Base-by-base conservation (phyloP, 306 rosid genomes). In the Quercus parvula region DNA sequence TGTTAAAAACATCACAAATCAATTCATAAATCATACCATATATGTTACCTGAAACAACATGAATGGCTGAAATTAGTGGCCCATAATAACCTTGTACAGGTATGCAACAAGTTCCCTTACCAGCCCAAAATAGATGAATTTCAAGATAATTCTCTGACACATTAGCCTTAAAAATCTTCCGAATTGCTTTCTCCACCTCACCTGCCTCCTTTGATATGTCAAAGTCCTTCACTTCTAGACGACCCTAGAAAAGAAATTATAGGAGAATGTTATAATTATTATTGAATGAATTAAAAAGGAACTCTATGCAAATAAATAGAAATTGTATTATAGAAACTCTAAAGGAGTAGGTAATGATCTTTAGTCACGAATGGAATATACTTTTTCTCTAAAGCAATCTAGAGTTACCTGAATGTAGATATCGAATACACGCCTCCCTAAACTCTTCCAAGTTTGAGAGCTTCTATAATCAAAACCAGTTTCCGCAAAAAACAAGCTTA, bases 101-200 rank as follows among this genome's bases (percentile, higher is more conserved):
- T 62, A 89, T 77, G 76, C 97, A 91, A 41, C 97, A 91, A 49
- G 94, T 91, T 25, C 97, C 97, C 77, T 93, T 93, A 61, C 98
- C 97, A 25, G 94, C 97, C 98, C 97, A 91, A 78, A 91, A 85
- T 31, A 93, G 90, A 85, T 93, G 98, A 66, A 93, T 83, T 80
- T 91, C 98, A 25, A 93, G 59, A 84, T 70, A 80, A 77, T 87
- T 93, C 81, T 88, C 85, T 52, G 89, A 75, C 30, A 93, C 96
- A 24, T 28, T 56, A 84, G 73, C 87, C 46, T 20, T 77, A 78
- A 84, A 88, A 13, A 52, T 52, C 84, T 0, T 83, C 67, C 6
- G 35, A 12, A 88, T 0, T 49, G 54, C 54, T 49, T 0, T 49
- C 15, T 49, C 84, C 14, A 56, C n/a, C 5, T 85, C 89, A 30